These are phyloP conservation scores for Lactifluus volemus DNA, from an alignment of 768 basidiomycete genomes.

Conservation along the genomic window DNA sequence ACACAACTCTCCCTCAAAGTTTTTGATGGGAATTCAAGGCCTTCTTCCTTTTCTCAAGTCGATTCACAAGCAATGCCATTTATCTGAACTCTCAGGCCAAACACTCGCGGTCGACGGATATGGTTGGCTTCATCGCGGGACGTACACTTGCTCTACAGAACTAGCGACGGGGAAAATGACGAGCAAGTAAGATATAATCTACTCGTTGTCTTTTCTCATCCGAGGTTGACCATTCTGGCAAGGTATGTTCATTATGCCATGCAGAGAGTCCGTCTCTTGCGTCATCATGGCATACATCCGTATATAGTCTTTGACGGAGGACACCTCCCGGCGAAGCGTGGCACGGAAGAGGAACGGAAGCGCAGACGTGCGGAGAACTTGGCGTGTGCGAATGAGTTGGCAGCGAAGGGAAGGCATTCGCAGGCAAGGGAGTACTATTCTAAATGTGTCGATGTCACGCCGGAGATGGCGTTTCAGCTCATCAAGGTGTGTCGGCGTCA, in stretches of 20 bases:
- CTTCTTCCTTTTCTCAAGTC: conserved; percentile 85
- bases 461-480: conserved; percentile 94
- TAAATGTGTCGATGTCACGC: conserved; percentile 91
- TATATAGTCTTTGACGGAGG: conserved; percentile 97
- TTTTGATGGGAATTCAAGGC: conserved; percentile 82
- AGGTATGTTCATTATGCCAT: conserved; percentile 97
- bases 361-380: conserved; percentile 70
- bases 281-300: conserved; percentile 77
- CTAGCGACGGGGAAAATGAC: conserved; percentile 79
- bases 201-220: background rate
- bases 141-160: conserved; percentile 85
- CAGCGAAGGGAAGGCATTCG: conserved; percentile 65
- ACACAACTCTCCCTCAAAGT: background rate
- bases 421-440: conserved; percentile 85
- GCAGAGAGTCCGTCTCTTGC: conserved; percentile 80
- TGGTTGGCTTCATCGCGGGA: conserved; percentile 87
- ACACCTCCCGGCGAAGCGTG: conserved; percentile 87
- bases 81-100: conserved; percentile 77
- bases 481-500: conserved; percentile 62
- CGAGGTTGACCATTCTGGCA: background rate
- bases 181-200: conserved; percentile 48
- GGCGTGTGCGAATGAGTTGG: conserved; percentile 59
- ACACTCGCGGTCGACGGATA: conserved; percentile 92
- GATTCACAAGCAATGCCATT: conserved; percentile 69
- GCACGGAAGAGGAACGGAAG: conserved; percentile 76